Evolutionary conservation across 371 early-diverging fungal genomes (phyloP).

Genomic region (Mortierella sp.): DNA sequence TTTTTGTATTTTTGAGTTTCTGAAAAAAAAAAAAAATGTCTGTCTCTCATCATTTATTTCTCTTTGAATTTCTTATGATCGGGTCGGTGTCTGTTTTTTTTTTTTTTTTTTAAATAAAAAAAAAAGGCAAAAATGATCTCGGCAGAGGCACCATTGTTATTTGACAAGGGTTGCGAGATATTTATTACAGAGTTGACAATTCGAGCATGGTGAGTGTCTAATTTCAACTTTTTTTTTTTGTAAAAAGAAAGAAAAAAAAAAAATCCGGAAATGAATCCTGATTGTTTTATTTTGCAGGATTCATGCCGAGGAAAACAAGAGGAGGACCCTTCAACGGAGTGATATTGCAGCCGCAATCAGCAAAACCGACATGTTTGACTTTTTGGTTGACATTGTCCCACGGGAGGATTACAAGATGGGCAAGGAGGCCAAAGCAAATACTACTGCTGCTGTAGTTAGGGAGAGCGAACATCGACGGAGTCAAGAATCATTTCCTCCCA

Average conservation of each 20-base stretch:
- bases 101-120: constrained; percentile 6
- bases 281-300: constrained; percentile 81
- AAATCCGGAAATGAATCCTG: too few species aligned
- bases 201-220: constrained; percentile 81
- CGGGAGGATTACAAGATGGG: constrained; percentile 76
- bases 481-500: constrained; percentile 36
- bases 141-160: constrained; percentile 90
- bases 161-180: constrained; percentile 98
- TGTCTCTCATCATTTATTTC: too few species aligned
- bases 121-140: constrained; percentile 54
- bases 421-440: neutral
- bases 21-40: neutral
- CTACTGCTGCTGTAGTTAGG: constrained; percentile 5
- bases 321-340: constrained; percentile 96
- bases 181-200: constrained; percentile 97
- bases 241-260: too few species aligned
- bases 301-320: constrained; percentile 98
- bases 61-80: neutral
- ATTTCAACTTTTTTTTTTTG: neutral
- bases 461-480: constrained; percentile 34
- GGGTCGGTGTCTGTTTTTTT: neutral
- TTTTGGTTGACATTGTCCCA: constrained; percentile 99
- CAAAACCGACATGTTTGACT: constrained; percentile 98
- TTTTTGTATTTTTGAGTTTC: neutral
- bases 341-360: constrained; percentile 97